These are phyloP conservation scores for Lactifluus pinguis DNA, from an alignment of 768 basidiomycete genomes.

Conservation along the genomic window DNA sequence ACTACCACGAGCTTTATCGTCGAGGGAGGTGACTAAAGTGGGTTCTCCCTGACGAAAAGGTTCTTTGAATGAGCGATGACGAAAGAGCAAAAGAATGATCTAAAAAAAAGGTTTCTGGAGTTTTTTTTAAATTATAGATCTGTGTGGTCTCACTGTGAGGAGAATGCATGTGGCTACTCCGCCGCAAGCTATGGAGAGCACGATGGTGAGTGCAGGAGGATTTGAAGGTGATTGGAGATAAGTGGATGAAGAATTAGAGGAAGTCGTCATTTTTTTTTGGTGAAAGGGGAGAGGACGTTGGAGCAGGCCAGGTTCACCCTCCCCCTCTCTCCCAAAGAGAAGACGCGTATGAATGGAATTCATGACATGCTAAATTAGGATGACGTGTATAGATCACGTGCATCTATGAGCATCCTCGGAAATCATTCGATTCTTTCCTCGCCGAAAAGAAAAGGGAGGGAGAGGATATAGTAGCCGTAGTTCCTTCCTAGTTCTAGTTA, in stretches of 20 bases:
- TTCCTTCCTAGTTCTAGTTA: too few relatives aligned
- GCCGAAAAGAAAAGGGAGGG: too few relatives aligned
- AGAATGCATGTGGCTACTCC: not conserved
- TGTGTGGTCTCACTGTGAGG: not conserved
- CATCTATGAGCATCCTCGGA: too few relatives aligned
- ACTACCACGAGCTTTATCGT: not conserved
- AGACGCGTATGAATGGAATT: too few relatives aligned
- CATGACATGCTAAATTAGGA: not conserved
- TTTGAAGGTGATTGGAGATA: not conserved
- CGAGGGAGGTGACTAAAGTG: not conserved
- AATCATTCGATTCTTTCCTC: too few relatives aligned
- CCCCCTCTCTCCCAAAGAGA: too few relatives aligned
- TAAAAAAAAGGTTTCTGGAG: not conserved
- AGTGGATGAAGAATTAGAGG: not conserved
- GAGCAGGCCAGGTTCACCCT: too few relatives aligned
- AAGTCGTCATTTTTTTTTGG: too few relatives aligned
- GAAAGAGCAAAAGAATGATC: constrained; percentile 4
- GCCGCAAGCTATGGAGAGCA: not conserved
- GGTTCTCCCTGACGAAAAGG: not conserved
- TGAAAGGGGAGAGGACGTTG: too few relatives aligned
- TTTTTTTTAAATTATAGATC: not conserved
- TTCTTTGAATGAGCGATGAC: not conserved
- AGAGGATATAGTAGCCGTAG: too few relatives aligned
- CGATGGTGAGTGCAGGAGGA: not conserved
- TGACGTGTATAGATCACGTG: constrained; percentile 4